Percentiles rank a stretch among this genome's conserved stretches.
These are phyloP conservation scores for Stephanodiscus minutulus DNA, from an alignment of 108 stramenopile genomes.

Conservation along the genomic window DNA sequence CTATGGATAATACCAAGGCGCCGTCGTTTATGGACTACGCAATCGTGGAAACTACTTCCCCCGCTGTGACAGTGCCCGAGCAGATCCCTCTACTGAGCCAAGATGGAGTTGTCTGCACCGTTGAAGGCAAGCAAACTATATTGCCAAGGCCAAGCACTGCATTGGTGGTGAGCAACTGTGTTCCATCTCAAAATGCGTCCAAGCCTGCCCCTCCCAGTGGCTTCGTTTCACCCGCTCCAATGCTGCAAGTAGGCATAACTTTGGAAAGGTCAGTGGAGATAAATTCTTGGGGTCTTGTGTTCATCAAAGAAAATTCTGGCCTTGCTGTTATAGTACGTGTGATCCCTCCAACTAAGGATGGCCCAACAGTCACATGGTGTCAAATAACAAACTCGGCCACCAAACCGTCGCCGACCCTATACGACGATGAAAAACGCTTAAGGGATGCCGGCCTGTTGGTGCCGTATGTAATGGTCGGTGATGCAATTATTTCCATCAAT, in stretches of 20 bases:
- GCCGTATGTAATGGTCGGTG: slow-evolving; percentile 24
- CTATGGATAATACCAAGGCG: no score
- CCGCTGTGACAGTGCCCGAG: no score
- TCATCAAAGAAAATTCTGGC: slow-evolving; percentile 25
- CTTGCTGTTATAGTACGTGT: slow-evolving; percentile 33
- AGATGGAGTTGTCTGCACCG: no score
- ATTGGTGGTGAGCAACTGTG: neutral
- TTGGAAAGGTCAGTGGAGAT: slow-evolving; percentile 12
- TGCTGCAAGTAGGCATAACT: slow-evolving; percentile 27
- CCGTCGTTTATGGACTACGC: no score
- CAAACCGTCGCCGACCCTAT: neutral
- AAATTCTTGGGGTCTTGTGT: slow-evolving; percentile 36
- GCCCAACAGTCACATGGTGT: slow-evolving; percentile 25
- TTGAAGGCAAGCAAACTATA: no score
- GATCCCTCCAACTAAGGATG: neutral
- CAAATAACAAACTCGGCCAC: slow-evolving; percentile 11
- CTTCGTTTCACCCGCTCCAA: neutral
- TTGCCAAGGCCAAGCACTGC: neutral
- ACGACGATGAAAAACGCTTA: neutral
- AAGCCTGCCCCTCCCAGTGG: neutral
- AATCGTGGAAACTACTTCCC: no score
- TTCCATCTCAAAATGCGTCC: neutral
- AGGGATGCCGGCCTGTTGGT: neutral
- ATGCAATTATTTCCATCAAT: slow-evolving; percentile 47
- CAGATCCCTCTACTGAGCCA: no score